Conservation (phyloP, 2,329 filamentous ascomycete species). For the Chaetomium olivaceum region DNA sequence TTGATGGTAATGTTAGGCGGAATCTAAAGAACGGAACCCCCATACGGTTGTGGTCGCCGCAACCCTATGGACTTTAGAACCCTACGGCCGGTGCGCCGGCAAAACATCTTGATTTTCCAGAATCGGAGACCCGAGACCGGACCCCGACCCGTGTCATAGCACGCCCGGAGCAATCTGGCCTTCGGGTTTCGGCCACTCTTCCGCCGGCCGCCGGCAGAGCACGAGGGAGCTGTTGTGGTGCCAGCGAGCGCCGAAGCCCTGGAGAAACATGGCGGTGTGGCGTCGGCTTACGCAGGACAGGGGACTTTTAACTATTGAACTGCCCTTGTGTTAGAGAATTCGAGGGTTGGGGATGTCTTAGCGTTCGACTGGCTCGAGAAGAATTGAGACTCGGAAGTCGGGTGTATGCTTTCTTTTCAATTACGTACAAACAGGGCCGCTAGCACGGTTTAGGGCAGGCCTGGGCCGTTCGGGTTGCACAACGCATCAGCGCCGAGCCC, state of each 20-base stretch:
- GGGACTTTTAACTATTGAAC: neutral
- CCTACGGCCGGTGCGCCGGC: no score
- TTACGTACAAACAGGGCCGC: slow-evolving; percentile 38
- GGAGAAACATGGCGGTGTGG: neutral
- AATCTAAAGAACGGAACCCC: no score
- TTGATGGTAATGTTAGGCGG: no score
- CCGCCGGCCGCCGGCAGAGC: neutral
- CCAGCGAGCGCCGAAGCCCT: neutral
- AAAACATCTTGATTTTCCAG: no score
- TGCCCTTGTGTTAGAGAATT: neutral
- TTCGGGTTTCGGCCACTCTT: neutral
- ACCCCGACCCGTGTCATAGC: no score
- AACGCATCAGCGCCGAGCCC: slow-evolving; percentile 22
- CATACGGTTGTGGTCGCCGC: no score
- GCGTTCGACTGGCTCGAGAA: neutral
- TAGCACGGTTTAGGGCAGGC: slow-evolving; percentile 27
- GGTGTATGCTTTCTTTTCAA: slow-evolving; percentile 32
- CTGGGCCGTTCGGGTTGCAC: slow-evolving; percentile 22
- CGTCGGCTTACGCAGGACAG: neutral
- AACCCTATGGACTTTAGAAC: no score
- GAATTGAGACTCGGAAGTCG: neutral
- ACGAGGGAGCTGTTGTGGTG: neutral
- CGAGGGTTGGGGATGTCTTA: neutral
- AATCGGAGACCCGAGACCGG: no score
- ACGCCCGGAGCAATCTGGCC: no score